Conservation (phyloP, 306 rosid genomes). For the Glycine soja region DNA sequence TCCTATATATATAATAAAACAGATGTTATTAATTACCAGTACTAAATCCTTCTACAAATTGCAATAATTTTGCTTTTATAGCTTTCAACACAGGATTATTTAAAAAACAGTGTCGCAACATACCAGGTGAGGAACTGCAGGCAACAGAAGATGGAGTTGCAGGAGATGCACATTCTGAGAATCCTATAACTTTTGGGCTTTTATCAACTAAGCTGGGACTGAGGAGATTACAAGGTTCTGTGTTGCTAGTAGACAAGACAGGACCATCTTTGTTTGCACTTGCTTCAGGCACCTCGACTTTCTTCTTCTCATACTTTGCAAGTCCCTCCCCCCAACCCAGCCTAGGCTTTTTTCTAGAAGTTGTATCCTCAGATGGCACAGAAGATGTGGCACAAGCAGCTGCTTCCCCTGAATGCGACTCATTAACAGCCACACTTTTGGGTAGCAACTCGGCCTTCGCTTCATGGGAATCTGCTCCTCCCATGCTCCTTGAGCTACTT, state of each 20-base stretch:
- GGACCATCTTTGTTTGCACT: conserved; percentile 62
- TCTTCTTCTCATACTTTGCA: conserved; percentile 95
- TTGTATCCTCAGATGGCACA: conserved; percentile 70
- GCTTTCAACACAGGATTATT: neutral
- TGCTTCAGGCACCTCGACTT: conserved; percentile 83
- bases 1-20: neutral
- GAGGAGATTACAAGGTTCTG: conserved; percentile 58
- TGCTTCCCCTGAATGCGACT: conserved; percentile 76
- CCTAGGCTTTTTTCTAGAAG: conserved; percentile 89
- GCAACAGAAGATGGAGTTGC: conserved; percentile 97
- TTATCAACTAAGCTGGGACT: conserved; percentile 69
- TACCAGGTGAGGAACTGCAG: conserved; percentile 98
- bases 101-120: neutral
- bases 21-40: neutral
- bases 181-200: conserved; percentile 68
- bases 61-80: neutral
- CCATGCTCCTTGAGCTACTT: conserved; percentile 73
- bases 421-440: conserved; percentile 61
- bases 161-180: conserved; percentile 88
- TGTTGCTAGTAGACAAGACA: conserved; percentile 52
- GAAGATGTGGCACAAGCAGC: conserved; percentile 76
- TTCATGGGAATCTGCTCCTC: conserved; percentile 70
- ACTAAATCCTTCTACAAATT: conserved; percentile 16
- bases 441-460: conserved; percentile 62
- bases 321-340: conserved; percentile 98